Evolutionary conservation across 2,329 filamentous ascomycete genomes (phyloP), one percentile per base, ranked within the genome.

Genomic region (Ilyonectria destructans): DNA sequence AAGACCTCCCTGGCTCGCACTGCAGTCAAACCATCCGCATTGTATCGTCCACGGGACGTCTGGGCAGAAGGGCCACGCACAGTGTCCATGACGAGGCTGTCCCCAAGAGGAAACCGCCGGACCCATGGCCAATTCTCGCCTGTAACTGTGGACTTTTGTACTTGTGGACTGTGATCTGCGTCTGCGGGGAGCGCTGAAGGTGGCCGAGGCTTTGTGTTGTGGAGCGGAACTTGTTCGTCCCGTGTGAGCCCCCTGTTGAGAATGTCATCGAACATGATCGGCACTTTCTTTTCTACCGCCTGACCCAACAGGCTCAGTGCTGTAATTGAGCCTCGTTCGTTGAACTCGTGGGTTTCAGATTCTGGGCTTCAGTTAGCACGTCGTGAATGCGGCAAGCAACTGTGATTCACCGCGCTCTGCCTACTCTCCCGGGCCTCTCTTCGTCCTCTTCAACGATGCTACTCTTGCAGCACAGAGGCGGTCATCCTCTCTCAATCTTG

Each of bases 371-470:
- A 15, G 29, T 51, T 19, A 35, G 29, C 51, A 31, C 13, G 12
- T 35, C 9, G 31, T 21, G 29, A 35, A 37, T 3, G 4, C 10
- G 31, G 9, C 5, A 37, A 19, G 4, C 17, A n/a, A 54, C 31
- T 35, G n/a, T 54, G 51, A 54, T 54, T 54, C 51, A 54, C 51
- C 29, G 31, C 29, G 3, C 15, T 33, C n/a, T 2, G n/a, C 49
- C 49, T 31, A 19, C 4, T 31, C 29, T 8, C 15, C 7, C 40
- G 6, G 29, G n/a, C 31, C 49, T 21, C 31, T 35, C 31, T 31
- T 54, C 31, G 17, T 6, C 29, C 29, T 33, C n/a, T 35, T 9
- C n/a, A 31, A 54, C 51, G 31, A 54, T 35, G 31, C 51, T 19
- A 23, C 51, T 54, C 51, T 35, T 19, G 51, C 51, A 35, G 19